Conservation (phyloP, 208 protist species). For the Trypanosoma avium region DNA sequence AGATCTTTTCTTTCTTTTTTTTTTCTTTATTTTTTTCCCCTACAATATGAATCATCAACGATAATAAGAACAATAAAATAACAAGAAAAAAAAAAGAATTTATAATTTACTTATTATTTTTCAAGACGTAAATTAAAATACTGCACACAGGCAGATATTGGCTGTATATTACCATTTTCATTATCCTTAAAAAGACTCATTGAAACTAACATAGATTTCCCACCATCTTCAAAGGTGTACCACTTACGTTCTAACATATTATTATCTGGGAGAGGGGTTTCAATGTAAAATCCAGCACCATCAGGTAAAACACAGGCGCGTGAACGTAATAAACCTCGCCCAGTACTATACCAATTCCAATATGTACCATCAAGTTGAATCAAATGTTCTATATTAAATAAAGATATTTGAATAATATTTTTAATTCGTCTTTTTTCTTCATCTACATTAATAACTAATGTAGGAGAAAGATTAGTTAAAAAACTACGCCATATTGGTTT, state of each 20-base stretch:
- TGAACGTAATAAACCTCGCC: slow-evolving; percentile 33
- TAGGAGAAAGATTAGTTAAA: slow-evolving; percentile 29
- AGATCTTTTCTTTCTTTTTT: not conserved
- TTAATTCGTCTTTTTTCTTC: slow-evolving; percentile 21
- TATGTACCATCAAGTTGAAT: slow-evolving; percentile 31
- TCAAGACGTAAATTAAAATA: slow-evolving; percentile 17
- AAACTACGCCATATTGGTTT: slow-evolving; percentile 48
- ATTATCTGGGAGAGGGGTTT: slow-evolving; percentile 28
- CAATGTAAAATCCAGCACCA: slow-evolving; percentile 45
- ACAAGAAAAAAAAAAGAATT: slow-evolving; percentile 13
- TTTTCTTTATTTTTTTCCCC: not conserved
- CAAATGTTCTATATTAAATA: slow-evolving; percentile 20
- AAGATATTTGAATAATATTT: slow-evolving; percentile 26
- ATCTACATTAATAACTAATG: slow-evolving; percentile 33
- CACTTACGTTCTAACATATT: slow-evolving; percentile 47
- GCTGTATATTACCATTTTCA: not conserved
- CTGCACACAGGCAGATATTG: slow-evolving; percentile 29
- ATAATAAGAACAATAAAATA: slow-evolving; percentile 17
- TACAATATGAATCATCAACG: not conserved
- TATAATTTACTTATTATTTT: not conserved
- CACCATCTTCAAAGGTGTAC: slow-evolving; percentile 38
- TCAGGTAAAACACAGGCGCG: slow-evolving; percentile 42
- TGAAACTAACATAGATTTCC: slow-evolving; percentile 28
- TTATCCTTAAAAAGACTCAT: not conserved
- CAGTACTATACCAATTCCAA: slow-evolving; percentile 35